A percentile compares a stretch with the other conserved stretches of the same genome.
Conservation (phyloP, 768 basidiomycete genomes). For the Pleurotus ostreatus region DNA sequence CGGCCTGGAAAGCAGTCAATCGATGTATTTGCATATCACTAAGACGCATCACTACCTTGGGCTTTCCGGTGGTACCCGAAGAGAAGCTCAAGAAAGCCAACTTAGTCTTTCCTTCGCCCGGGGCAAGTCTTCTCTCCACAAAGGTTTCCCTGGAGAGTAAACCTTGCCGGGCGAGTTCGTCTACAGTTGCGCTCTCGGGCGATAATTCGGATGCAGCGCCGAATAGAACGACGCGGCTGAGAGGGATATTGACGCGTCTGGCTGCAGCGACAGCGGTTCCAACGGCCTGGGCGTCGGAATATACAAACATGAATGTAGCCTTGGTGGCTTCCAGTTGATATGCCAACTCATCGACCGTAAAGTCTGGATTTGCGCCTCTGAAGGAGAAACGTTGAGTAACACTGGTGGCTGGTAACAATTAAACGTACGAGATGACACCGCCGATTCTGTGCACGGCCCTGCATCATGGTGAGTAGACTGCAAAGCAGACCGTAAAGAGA, state of each 20-base stretch:
- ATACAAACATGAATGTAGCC: conserved; percentile 42
- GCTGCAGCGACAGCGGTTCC: conserved; percentile 39
- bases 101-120: conserved; percentile 65
- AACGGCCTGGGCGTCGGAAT: conserved; percentile 36
- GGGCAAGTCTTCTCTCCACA: conserved; percentile 44
- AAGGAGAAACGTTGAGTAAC: conserved; percentile 8
- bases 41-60: conserved; percentile 42
- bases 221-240: conserved; percentile 41
- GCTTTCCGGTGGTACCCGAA: conserved; percentile 70
- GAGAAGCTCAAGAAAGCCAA: conserved; percentile 71
- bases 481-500: background rate
- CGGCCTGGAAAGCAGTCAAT: conserved; percentile 33
- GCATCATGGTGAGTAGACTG: background rate
- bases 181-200: conserved; percentile 19
- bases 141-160: conserved; percentile 33
- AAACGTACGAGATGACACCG: conserved; percentile 16
- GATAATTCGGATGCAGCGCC: conserved; percentile 13
- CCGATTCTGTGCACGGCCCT: conserved; percentile 23
- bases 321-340: conserved; percentile 17
- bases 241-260: conserved; percentile 28
- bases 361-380: conserved; percentile 14
- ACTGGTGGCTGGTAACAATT: background rate
- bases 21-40: background rate
- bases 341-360: conserved; percentile 11
- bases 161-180: conserved; percentile 47